phyloP scores from a whole-genome alignment of 1,284 basidiomycete genomes.

The Vanrija pseudolonga region DNA sequence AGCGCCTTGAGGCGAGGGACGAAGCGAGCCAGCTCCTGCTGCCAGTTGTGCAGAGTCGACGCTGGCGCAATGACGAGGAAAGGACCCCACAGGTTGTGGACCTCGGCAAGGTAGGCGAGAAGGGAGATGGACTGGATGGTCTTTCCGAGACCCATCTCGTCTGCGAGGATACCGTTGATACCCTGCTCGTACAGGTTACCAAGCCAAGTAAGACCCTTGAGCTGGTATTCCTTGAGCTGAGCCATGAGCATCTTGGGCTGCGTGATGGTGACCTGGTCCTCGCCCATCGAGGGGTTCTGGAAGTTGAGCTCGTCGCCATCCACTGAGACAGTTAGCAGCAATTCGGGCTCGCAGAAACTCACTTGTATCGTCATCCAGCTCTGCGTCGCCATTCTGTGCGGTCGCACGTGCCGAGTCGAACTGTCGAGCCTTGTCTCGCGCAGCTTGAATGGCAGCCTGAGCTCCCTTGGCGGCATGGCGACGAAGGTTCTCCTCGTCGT shows the following conservation, averaged over 20 bases:
- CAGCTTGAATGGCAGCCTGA: conserved; percentile 79
- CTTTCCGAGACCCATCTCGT: conserved; percentile 99
- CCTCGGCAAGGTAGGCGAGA: conserved; percentile 93
- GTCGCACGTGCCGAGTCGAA: conserved; percentile 70
- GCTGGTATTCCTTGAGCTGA: conserved; percentile 95
- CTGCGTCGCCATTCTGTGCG: conserved; percentile 54
- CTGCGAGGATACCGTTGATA: conserved; percentile 96
- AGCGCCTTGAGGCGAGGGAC: conserved; percentile 90
- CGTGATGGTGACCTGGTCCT: conserved; percentile 75
- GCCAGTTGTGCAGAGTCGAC: conserved; percentile 99
- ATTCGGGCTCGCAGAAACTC: background rate
- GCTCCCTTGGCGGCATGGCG: conserved; percentile 86
- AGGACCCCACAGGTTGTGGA: conserved; percentile 98
- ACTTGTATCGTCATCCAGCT: conserved; percentile 23
- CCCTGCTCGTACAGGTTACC: conserved; percentile 98
- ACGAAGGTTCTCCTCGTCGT: conserved; percentile 86
- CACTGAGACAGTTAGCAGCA: conserved; percentile 53
- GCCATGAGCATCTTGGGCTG: conserved; percentile 98
- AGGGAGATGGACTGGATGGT: conserved; percentile 98
- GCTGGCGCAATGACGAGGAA: conserved; percentile 99
- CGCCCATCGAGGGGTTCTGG: conserved; percentile 95
- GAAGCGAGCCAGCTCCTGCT: conserved; percentile 95
- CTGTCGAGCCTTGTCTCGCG: conserved; percentile 72
- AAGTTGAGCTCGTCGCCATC: conserved; percentile 95
- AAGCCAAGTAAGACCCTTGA: conserved; percentile 98